phyloP scores from a whole-genome alignment of 805 yeast species.

The Saccharomyces cerevisiae region DNA sequence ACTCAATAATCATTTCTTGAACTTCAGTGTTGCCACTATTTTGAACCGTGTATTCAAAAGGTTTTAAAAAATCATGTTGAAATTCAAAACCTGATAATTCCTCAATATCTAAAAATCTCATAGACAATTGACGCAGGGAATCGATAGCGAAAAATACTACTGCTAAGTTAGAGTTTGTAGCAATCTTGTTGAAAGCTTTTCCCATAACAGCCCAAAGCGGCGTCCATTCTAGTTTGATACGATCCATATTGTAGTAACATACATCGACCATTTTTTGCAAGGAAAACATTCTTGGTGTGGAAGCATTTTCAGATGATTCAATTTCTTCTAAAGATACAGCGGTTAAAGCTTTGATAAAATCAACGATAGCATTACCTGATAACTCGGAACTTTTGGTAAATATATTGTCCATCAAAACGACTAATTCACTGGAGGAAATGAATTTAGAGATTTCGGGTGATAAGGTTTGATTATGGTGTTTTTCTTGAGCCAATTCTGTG shows the following conservation, averaged over 20 bases:
- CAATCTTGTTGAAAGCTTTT: slow-evolving; percentile 75
- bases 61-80: slow-evolving; percentile 87
- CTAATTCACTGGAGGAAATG: slow-evolving; percentile 58
- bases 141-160: slow-evolving; percentile 88
- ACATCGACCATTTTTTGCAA: slow-evolving; percentile 94
- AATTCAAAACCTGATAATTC: slow-evolving; percentile 93
- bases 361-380: slow-evolving; percentile 75
- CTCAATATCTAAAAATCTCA: slow-evolving; percentile 86
- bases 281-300: slow-evolving; percentile 84
- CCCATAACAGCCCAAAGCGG: slow-evolving; percentile 93
- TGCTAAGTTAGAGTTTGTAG: slow-evolving; percentile 65
- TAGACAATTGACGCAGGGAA: slow-evolving; percentile 84
- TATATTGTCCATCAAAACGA: slow-evolving; percentile 76
- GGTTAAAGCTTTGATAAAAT: slow-evolving; percentile 79
- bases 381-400: slow-evolving; percentile 75
- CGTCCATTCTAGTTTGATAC: slow-evolving; percentile 95
- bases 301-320: slow-evolving; percentile 72
- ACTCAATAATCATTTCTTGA: slow-evolving; percentile 82
- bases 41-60: slow-evolving; percentile 71
- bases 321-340: slow-evolving; percentile 87
- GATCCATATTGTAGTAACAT: slow-evolving; percentile 93
- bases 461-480: slow-evolving; percentile 63
- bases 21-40: slow-evolving; percentile 63
- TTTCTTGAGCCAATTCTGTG: slow-evolving; percentile 59
- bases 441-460: slow-evolving; percentile 48